Evolutionary conservation across 176 grass and related monocot genomes (phyloP), one percentile per base, ranked within the genome.

Genomic region (Metroxylon sagu): DNA sequence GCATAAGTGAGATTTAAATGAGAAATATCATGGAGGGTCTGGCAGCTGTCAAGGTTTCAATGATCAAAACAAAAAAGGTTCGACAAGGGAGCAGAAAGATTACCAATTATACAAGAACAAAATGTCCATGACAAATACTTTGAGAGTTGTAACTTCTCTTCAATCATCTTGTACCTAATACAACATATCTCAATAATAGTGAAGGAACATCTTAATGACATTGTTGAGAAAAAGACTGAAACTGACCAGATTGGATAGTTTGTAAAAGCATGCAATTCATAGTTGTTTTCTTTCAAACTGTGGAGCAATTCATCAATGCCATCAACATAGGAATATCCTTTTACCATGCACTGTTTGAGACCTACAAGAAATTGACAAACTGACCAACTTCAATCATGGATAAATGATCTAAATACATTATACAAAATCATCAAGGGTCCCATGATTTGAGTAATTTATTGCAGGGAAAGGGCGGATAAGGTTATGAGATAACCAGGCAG

Each of bases 101-200:
- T 95, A 95, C 90, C 85, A 61, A 77, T 56, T 69, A 54, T 51
- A 67, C 92, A 96, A 59, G 92, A 96, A 61, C 92, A 96, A 76
- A 96, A 96, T 71, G 92, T 82, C 92, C 92, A 96, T 15, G 86
- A 90, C 60, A 96, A 85, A 84, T 85, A 96, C 50, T 96, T 88
- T 18, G 86, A 96, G 14, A 96, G 80, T 71, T 82, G 84, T 77
- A 96, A 57, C 71, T 96, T 96, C 60, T 96, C 78, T 75, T 96
- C 92, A 10, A 96, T 79, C 79, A 96, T 70, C 67, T 66, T 77
- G 75, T 96, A 96, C 92, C 92, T 96, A 85, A 35, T n/a, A 66
- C 35, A 72, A 59, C 64, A 88, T 50, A 80, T 73, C 17, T 84
- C 53, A 77, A n/a, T 39, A 81, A 80, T 74, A 75, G 62, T 49